Percentiles rank a stretch among this genome's conserved stretches.
Conservation (phyloP, 2,329 filamentous ascomycete genomes). For the Pseudopithomyces chartarum region DNA sequence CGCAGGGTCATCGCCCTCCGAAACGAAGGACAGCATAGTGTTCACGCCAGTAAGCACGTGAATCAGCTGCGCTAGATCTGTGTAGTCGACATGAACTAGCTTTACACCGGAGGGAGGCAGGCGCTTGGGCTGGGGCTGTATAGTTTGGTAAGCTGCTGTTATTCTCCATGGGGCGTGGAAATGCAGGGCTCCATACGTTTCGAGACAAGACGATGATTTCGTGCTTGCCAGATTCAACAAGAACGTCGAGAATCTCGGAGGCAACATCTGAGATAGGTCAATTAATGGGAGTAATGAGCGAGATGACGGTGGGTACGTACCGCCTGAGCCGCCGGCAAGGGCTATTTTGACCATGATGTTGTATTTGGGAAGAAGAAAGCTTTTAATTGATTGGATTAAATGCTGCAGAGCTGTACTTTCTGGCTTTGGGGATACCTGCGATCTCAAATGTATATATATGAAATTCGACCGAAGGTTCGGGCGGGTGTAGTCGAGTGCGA, state of each 20-base stretch:
- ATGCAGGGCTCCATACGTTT: conserved; percentile 3
- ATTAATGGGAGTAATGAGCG: neutral
- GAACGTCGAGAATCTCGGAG: conserved; percentile 56
- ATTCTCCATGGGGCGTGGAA: neutral
- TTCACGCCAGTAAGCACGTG: conserved; percentile 51
- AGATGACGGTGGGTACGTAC: neutral
- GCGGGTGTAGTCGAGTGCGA: conserved; percentile 9
- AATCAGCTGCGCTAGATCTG: conserved; percentile 5
- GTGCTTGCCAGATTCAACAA: conserved; percentile 55
- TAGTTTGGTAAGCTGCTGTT: neutral
- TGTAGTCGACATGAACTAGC: conserved; percentile 8
- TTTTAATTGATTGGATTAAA: too few relatives aligned
- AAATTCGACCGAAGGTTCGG: conserved; percentile 8
- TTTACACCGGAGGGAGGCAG: neutral
- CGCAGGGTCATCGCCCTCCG: conserved; percentile 28
- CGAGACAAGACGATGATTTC: conserved; percentile 56
- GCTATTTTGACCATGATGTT: conserved; percentile 19
- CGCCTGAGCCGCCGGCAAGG: conserved; percentile 17
- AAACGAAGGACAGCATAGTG: conserved; percentile 60
- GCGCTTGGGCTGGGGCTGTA: neutral
- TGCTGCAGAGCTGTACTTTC: too few relatives aligned
- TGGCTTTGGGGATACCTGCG: too few relatives aligned
- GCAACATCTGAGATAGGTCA: conserved; percentile 50
- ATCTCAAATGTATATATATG: conserved; percentile 3
- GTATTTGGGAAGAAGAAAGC: neutral